These are phyloP conservation scores for Erysiphe pulchra DNA, from an alignment of 2,329 filamentous ascomycete species.

Conservation along the genomic window DNA sequence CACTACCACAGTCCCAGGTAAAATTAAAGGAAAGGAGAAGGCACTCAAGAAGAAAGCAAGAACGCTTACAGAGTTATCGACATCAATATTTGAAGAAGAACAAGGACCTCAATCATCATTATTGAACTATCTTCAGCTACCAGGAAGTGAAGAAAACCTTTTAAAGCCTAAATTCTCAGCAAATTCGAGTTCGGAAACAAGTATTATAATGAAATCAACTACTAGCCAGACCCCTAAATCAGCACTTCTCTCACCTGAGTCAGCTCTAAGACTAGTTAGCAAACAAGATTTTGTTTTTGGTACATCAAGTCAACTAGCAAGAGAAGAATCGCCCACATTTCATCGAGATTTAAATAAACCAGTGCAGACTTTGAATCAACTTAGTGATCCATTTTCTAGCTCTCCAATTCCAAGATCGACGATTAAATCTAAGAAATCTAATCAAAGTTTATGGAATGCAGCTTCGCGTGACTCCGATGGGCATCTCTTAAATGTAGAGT, in stretches of 20 bases:
- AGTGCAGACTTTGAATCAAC: constrained; percentile 29
- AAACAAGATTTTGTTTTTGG: constrained; percentile 63
- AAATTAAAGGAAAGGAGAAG: constrained; percentile 20
- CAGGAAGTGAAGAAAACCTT: constrained; percentile 21
- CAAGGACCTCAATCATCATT: constrained; percentile 1
- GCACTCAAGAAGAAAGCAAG: constrained; percentile 43
- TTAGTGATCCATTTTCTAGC: constrained; percentile 16
- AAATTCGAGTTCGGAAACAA: constrained; percentile 7
- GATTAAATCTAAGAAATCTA: constrained; percentile 2
- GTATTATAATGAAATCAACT: constrained; percentile 5
- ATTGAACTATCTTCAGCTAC: constrained; percentile 7
- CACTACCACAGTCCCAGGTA: constrained; percentile 10
- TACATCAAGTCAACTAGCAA: constrained; percentile 58
- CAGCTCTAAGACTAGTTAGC: constrained; percentile 37
- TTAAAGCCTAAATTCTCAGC: constrained; percentile 9
- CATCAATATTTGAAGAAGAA: constrained; percentile 33
- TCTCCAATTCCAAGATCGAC: constrained; percentile 1
- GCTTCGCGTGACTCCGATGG: constrained; percentile 41
- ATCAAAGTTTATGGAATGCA: constrained; percentile 37
- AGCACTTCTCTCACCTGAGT: constrained; percentile 37
- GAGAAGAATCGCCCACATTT: constrained; percentile 43
- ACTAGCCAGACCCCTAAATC: constrained; percentile 13
- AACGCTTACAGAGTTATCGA: constrained; percentile 58
- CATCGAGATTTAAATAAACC: constrained; percentile 35
- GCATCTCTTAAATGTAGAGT: constrained; percentile 23